Conservation (phyloP, 148 eudicot genomes). For the Camellia granthamiana region DNA sequence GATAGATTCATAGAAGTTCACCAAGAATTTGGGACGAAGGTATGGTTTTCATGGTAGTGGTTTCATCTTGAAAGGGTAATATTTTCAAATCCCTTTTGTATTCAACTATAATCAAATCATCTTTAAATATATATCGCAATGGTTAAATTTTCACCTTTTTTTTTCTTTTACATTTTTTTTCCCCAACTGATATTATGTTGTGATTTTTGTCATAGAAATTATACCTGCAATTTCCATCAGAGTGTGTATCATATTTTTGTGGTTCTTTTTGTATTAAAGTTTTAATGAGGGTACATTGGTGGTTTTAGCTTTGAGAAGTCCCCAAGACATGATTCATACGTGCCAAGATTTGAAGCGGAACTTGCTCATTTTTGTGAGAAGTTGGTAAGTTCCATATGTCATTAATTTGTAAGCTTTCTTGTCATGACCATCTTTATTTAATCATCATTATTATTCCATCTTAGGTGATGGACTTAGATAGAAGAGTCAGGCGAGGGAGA, state of each 20-base stretch:
- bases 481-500: constrained; percentile 86
- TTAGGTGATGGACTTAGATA: constrained; percentile 88
- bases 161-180: too few relatives aligned
- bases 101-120: too few relatives aligned
- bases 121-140: too few relatives aligned
- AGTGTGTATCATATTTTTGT: not conserved
- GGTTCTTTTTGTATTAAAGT: not conserved
- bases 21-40: too few relatives aligned
- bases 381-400: constrained; percentile 50
- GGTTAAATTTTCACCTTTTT: too few relatives aligned
- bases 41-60: too few relatives aligned
- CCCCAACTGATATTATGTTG: too few relatives aligned
- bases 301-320: constrained; percentile 75
- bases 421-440: not conserved
- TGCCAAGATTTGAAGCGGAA: constrained; percentile 86
- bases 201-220: too few relatives aligned
- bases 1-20: too few relatives aligned
- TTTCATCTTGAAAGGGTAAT: too few relatives aligned
- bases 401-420: constrained; percentile 1
- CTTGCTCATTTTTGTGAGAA: constrained; percentile 92
- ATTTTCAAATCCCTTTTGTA: too few relatives aligned
- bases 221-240: too few relatives aligned
- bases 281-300: constrained; percentile 22
- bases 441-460: not conserved
- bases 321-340: constrained; percentile 85